These are phyloP conservation scores for Adenanthera pavonina DNA, from an alignment of 306 rosid species.

Conservation along the genomic window DNA sequence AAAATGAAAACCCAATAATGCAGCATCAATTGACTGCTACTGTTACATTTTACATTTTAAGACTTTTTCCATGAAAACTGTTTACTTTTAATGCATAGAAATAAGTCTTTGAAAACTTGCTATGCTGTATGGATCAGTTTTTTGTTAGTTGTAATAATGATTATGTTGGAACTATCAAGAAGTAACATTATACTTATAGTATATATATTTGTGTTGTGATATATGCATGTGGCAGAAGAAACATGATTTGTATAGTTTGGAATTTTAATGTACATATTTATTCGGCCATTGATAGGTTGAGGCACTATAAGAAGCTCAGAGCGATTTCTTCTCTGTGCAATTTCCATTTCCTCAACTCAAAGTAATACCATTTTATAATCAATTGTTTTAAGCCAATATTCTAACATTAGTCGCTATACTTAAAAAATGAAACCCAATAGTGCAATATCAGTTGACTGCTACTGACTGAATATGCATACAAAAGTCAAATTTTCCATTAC, in stretches of 20 bases:
- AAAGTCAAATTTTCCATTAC: neutral
- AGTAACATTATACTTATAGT: neutral
- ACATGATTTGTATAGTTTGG: neutral
- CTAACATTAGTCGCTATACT: neutral
- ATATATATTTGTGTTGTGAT: too few relatives aligned
- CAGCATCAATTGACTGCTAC: neutral
- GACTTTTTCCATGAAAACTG: too few relatives aligned
- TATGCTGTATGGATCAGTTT: neutral
- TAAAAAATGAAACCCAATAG: neutral
- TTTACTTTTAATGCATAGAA: too few relatives aligned
- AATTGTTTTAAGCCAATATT: neutral
- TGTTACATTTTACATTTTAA: neutral
- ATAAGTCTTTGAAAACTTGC: neutral
- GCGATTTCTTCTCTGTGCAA: neutral
- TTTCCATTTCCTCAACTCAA: neutral
- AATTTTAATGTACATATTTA: too few relatives aligned
- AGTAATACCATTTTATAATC: neutral
- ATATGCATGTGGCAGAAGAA: neutral
- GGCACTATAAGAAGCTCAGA: neutral
- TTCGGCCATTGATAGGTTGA: neutral
- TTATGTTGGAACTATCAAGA: neutral
- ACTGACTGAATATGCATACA: neutral
- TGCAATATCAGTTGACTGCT: neutral
- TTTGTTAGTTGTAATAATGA: constrained; percentile 13
- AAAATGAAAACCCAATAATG: neutral